Conservation (phyloP, 2,329 filamentous ascomycete species). For the Arthrobotrys sphaeroides region DNA sequence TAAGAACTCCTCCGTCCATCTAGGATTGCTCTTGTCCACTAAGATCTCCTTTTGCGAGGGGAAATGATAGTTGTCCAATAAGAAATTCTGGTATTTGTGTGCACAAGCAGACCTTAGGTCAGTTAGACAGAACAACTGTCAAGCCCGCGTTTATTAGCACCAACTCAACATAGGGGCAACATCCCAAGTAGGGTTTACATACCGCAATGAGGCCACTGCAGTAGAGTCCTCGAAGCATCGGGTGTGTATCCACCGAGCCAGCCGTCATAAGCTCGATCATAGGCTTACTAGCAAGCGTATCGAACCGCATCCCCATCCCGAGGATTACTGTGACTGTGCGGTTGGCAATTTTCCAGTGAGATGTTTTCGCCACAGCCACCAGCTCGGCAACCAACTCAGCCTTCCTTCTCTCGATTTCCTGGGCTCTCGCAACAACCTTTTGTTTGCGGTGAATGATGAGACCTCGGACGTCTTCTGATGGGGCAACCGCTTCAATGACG, state of each 20-base stretch:
- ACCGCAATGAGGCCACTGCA: conserved; percentile 76
- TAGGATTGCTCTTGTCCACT: conserved; percentile 77
- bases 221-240: conserved; percentile 82
- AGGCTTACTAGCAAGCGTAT: conserved; percentile 80
- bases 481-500: conserved; percentile 76
- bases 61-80: conserved; percentile 80
- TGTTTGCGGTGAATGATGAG: conserved; percentile 78
- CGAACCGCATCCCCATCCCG: conserved; percentile 90
- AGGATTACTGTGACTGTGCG: conserved; percentile 89
- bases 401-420: conserved; percentile 81
- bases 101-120: conserved; percentile 85
- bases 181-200: not conserved
- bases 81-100: conserved; percentile 86
- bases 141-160: conserved; percentile 56
- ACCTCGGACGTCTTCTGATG: conserved; percentile 72
- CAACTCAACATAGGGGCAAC: too few species aligned
- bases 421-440: conserved; percentile 59
- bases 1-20: conserved; percentile 82
- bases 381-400: conserved; percentile 81
- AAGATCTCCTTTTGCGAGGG: conserved; percentile 78
- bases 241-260: conserved; percentile 89
- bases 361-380: conserved; percentile 76
- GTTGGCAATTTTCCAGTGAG: conserved; percentile 96
- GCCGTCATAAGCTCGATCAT: conserved; percentile 83
- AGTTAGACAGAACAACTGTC: conserved; percentile 78